Evolutionary conservation across 352 stramenopile genomes (phyloP).

Genomic region (Albugo candida): DNA sequence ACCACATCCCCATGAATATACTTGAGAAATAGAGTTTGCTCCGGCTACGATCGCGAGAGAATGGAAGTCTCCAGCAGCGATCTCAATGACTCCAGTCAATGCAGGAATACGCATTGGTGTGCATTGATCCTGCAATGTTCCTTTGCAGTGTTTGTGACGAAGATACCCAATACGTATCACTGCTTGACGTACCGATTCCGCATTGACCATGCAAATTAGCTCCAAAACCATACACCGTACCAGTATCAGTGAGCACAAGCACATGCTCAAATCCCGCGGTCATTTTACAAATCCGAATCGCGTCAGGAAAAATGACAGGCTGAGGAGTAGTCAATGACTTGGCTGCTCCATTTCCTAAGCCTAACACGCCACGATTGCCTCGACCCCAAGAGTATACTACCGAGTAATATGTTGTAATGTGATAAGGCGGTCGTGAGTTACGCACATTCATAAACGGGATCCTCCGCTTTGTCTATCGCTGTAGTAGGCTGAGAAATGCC

Average conservation of each 20-base stretch:
- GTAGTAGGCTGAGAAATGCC: not conserved
- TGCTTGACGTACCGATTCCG: constrained; percentile 19
- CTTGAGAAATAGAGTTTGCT: constrained; percentile 42
- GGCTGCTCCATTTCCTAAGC: constrained; percentile 22
- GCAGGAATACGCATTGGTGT: constrained; percentile 29
- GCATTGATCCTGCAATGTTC: constrained; percentile 17
- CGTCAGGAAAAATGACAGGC: constrained; percentile 34
- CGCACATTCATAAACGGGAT: too few relatives aligned
- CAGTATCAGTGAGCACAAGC: constrained; percentile 40
- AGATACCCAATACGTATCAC: not conserved
- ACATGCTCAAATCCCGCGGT: constrained; percentile 37
- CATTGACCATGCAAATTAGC: constrained; percentile 40
- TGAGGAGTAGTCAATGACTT: constrained; percentile 18
- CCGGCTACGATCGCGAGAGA: constrained; percentile 43
- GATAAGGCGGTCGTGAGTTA: too few relatives aligned
- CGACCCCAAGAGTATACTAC: constrained; percentile 55
- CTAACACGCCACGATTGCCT: constrained; percentile 32
- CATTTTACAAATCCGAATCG: constrained; percentile 26
- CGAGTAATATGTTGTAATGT: not conserved
- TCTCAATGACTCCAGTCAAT: constrained; percentile 26
- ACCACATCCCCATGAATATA: constrained; percentile 61
- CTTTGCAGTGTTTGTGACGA: constrained; percentile 9
- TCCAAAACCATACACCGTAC: constrained; percentile 53
- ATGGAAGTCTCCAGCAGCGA: constrained; percentile 46
- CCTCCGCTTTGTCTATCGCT: not conserved